Evolutionary conservation across 768 basidiomycete genomes (phyloP).

Genomic region (Infundibulicybe gibba): DNA sequence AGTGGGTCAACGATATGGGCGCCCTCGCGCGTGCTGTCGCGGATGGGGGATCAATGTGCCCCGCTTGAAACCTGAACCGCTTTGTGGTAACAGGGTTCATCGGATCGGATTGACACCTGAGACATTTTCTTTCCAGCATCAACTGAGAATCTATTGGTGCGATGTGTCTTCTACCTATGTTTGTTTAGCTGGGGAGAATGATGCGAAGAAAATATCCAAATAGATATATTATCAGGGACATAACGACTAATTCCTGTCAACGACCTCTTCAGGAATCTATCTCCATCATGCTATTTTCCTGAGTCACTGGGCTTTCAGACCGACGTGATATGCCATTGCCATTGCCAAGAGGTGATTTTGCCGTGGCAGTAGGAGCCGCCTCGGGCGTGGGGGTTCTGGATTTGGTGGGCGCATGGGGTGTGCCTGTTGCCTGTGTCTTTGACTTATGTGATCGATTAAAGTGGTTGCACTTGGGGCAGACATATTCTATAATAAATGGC

Average conservation of each 20-base stretch:
- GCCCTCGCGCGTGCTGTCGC: no score
- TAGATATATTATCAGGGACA: neutral
- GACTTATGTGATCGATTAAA: constrained; percentile 60
- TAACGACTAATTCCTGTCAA: neutral
- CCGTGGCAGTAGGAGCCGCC: constrained; percentile 3
- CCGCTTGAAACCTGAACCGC: no score
- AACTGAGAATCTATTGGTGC: neutral
- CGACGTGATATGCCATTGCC: neutral
- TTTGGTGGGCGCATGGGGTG: constrained; percentile 13
- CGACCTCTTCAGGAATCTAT: constrained; percentile 13
- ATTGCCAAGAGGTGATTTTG: constrained; percentile 5
- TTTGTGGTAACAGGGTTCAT: no score
- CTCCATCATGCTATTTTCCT: constrained; percentile 27
- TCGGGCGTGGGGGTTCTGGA: constrained; percentile 1
- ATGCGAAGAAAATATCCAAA: neutral
- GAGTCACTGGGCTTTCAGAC: constrained; percentile 8
- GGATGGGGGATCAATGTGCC: no score
- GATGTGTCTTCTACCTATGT: neutral
- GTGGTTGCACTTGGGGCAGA: constrained; percentile 82
- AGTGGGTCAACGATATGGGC: no score
- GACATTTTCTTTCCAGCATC: neutral
- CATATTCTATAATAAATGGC: constrained; percentile 55
- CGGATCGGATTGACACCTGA: no score
- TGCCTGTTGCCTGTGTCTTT: constrained; percentile 21
- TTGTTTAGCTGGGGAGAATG: neutral